These are phyloP conservation scores for Cichorium intybus DNA, from an alignment of 140 eudicot species.

Conservation along the genomic window DNA sequence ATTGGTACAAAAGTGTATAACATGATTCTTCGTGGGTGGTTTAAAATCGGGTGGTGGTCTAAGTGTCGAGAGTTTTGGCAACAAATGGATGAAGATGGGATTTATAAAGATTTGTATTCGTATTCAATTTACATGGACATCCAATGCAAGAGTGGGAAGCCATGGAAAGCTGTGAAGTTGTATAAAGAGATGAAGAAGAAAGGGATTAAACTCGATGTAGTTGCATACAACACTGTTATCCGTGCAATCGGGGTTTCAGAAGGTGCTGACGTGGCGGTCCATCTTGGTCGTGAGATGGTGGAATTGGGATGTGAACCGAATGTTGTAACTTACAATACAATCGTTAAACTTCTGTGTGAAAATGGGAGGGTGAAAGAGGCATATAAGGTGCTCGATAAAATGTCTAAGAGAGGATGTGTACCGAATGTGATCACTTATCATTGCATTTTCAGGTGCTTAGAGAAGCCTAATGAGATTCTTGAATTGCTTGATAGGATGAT, in stretches of 20 bases:
- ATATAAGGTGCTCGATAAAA: conserved; percentile 58
- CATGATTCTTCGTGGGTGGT: conserved; percentile 87
- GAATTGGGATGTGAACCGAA: conserved; percentile 75
- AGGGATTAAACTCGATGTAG: conserved; percentile 75
- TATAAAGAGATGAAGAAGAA: conserved; percentile 88
- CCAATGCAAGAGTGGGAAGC: conserved; percentile 77
- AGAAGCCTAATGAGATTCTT: conserved; percentile 80
- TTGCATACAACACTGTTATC: conserved; percentile 80
- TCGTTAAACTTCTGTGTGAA: conserved; percentile 81
- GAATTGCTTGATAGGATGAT: conserved; percentile 77
- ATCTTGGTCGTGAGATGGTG: conserved; percentile 71
- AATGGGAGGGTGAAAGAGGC: conserved; percentile 70
- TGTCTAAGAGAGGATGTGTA: conserved; percentile 63
- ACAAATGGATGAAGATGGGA: conserved; percentile 79
- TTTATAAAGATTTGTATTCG: conserved; percentile 67
- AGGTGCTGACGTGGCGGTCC: conserved; percentile 80
- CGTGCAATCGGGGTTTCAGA: conserved; percentile 71
- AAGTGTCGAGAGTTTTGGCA: conserved; percentile 95
- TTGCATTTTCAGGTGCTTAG: conserved; percentile 64
- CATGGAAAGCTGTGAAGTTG: conserved; percentile 85
- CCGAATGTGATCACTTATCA: conserved; percentile 81
- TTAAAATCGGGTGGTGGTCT: conserved; percentile 78
- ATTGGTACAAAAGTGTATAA: conserved; percentile 64
- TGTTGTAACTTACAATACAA: conserved; percentile 65
- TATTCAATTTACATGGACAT: conserved; percentile 92